Evolutionary conservation across 257 asterid species (phyloP), one percentile per base, ranked within the genome.

Genomic region (Forsythia suspensa): DNA sequence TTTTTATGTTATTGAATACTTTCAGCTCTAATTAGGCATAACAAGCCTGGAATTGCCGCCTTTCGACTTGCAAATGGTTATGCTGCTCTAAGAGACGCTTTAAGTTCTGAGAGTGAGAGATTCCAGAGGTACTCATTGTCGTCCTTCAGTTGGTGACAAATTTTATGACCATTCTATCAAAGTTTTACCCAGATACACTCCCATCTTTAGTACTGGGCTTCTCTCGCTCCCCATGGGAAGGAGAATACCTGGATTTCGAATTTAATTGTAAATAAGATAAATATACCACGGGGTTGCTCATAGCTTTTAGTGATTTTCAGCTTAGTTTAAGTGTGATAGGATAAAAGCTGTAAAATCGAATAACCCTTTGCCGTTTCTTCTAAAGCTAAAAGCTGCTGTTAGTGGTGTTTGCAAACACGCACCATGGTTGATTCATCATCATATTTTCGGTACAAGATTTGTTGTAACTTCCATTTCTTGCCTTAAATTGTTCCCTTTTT

Each of bases 31-130:
- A 96, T 96, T 72, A 91, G 96, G 89, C 91, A 96, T 67, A 94
- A 94, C 80, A 90, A 88, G 80, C 82, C 92, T 13, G 99, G 91
- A 24, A 81, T 94, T 80, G 79, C 92, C 74, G 95, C 97, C 36
- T 96, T 96, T 77, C 96, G 93, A 9, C 86, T 92, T 80, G 96
- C 96, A 71, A 96, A 92, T 81, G 99, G 99, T 29, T 94, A 90
- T 76, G 89, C 95, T 0, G 84, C 84, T 55, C 86, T 96, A 16
- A 89, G 89, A 85, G 97, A 94, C 74, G 97, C 98, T 76, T 82
- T 96, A 75, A 79, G 91, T 83, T 87, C 96, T 29, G 97, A 88
- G 66, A 87, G 80, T 76, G 89, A 79, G 72, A 89, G 94, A 77
- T 90, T 92, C 80, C 98, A 93, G 71, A 92, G 98, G 97, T 96